Percentiles rank a stretch among this genome's conserved stretches.
phyloP scores from a whole-genome alignment of 169 alveolate genomes.

The Plasmodium gonderi region DNA sequence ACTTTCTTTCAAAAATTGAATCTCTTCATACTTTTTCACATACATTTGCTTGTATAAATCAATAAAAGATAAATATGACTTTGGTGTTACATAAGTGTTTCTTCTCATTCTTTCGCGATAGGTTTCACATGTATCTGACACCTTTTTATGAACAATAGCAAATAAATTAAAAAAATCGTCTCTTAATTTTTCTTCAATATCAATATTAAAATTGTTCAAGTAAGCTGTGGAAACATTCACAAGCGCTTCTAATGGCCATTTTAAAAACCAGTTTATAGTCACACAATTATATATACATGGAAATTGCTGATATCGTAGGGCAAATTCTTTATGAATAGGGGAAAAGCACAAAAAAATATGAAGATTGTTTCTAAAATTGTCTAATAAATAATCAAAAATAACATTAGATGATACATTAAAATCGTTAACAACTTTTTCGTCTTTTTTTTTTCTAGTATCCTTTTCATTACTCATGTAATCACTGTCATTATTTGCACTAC shows the following conservation, averaged over 20 bases:
- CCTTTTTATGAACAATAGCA: constrained; percentile 88
- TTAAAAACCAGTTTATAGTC: constrained; percentile 96
- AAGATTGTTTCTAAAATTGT: constrained; percentile 95
- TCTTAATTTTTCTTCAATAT: constrained; percentile 56
- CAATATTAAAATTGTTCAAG: constrained; percentile 85
- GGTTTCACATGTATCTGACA: constrained; percentile 91
- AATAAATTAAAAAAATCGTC: constrained; percentile 44
- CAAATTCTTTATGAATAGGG: constrained; percentile 96
- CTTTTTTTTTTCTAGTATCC: constrained; percentile 35
- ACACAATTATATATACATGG: constrained; percentile 97
- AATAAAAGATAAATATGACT: constrained; percentile 94
- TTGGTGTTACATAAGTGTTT: constrained; percentile 97
- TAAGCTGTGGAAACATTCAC: constrained; percentile 94
- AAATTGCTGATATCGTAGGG: constrained; percentile 96
- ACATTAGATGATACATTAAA: constrained; percentile 50
- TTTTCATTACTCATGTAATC: constrained; percentile 73
- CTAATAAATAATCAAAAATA: constrained; percentile 87
- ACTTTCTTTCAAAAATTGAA: constrained; percentile 89
- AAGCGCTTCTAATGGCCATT: constrained; percentile 98
- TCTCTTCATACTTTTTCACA: constrained; percentile 92
- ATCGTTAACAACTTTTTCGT: constrained; percentile 46
- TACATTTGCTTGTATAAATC: constrained; percentile 94
- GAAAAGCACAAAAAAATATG: constrained; percentile 96
- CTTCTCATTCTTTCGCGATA: constrained; percentile 96
- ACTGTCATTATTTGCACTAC: constrained; percentile 76